phyloP scores from a whole-genome alignment of 31 red algal genomes.

The Porphyra umbilicalis region DNA sequence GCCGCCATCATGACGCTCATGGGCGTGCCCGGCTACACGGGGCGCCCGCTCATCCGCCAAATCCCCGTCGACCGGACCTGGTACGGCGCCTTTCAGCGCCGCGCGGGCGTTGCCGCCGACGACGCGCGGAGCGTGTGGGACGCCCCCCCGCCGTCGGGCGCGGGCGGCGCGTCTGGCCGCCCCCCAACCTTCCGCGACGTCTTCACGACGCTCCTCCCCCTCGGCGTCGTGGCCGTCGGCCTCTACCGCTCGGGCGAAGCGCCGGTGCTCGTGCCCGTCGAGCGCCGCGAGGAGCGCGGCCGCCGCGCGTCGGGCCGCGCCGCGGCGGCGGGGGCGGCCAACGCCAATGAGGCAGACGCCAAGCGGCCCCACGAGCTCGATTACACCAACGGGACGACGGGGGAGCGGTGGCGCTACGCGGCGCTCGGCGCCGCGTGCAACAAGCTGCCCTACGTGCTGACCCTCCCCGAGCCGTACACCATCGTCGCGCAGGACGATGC shows the following conservation, averaged over 20 bases:
- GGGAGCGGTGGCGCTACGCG: not conserved
- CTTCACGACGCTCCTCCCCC: conserved; percentile 26
- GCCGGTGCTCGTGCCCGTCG: conserved; percentile 35
- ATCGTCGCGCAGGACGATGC: not conserved
- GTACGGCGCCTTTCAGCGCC: not conserved
- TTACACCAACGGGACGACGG: not conserved
- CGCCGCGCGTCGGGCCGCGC: not conserved
- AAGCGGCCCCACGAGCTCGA: not conserved
- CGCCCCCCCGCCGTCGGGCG: not conserved
- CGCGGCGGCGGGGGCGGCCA: not conserved
- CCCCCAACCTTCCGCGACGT: conserved; percentile 34
- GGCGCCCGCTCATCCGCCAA: not conserved
- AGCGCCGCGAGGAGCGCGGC: conserved; percentile 29
- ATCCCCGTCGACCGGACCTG: not conserved
- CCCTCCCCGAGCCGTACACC: conserved; percentile 7
- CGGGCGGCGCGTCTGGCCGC: not conserved
- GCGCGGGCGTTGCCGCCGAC: conserved; percentile 22
- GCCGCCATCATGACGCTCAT: conserved; percentile 48
- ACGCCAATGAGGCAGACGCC: not conserved
- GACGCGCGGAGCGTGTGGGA: not conserved
- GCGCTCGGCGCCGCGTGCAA: not conserved
- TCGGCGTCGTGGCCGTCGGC: conserved; percentile 54
- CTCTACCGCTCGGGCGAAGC: conserved; percentile 79
- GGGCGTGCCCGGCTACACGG: conserved; percentile 7
- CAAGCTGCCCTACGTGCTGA: conserved; percentile 1